phyloP scores from a whole-genome alignment of 169 alveolate genomes.

The Eimeria necatrix region DNA sequence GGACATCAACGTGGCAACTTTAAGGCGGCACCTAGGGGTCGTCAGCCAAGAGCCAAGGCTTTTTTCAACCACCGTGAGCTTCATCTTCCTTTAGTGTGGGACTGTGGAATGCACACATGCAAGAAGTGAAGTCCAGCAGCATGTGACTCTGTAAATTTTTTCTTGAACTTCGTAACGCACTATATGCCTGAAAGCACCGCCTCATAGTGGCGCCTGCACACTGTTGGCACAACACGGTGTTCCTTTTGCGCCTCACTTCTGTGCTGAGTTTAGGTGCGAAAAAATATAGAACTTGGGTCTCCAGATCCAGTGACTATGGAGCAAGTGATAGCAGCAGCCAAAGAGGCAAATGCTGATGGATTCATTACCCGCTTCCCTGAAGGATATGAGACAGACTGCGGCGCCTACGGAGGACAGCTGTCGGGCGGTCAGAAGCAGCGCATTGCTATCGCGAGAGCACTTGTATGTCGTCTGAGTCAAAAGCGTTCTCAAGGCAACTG shows the following conservation, averaged over 20 bases:
- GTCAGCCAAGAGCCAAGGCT: conserved; percentile 86
- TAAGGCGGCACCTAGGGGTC: conserved; percentile 89
- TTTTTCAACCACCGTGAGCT: conserved; percentile 85
- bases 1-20: conserved; percentile 84
- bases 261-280: conserved; percentile 84
- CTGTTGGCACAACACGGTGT: neutral
- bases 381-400: conserved; percentile 88
- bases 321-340: conserved; percentile 88
- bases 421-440: conserved; percentile 90
- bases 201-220: too few species aligned
- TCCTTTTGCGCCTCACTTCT: neutral
- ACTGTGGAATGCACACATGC: too few species aligned
- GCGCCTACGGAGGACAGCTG: conserved; percentile 86
- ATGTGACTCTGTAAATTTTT: too few species aligned
- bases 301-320: conserved; percentile 52
- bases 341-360: conserved; percentile 89
- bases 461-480: neutral
- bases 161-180: too few species aligned
- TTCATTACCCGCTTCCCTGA: conserved; percentile 88
- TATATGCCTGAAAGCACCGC: too few species aligned
- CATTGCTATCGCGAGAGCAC: conserved; percentile 89
- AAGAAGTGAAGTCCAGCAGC: too few species aligned
- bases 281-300: conserved; percentile 87
- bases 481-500: neutral
- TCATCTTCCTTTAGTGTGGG: neutral